phyloP scores from a whole-genome alignment of 345 rosid genomes.

The Linum usitatissimum region DNA sequence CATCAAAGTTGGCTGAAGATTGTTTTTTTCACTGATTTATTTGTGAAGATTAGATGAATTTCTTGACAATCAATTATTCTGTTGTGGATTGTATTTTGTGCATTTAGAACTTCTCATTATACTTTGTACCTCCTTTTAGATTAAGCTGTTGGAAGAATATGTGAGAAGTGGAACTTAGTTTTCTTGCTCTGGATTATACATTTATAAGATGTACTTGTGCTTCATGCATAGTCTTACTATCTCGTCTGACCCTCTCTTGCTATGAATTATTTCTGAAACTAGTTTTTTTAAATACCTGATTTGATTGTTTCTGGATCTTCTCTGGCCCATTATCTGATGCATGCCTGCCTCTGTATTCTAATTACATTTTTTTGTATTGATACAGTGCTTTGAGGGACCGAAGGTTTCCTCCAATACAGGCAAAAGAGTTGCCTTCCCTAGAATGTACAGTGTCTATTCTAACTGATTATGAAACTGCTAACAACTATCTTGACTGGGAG shows the following conservation, averaged over 20 bases:
- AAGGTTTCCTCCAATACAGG: slow-evolving; percentile 87
- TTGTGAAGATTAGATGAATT: neutral
- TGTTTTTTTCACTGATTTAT: neutral
- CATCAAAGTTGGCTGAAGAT: neutral
- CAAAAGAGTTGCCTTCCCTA: slow-evolving; percentile 77
- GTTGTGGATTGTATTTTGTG: neutral
- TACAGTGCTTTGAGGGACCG: slow-evolving; percentile 94
- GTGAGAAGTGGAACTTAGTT: too few species aligned
- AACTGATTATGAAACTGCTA: slow-evolving; percentile 68
- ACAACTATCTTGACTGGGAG: slow-evolving; percentile 94
- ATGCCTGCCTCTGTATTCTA: neutral
- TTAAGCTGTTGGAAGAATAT: too few species aligned
- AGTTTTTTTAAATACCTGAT: neutral
- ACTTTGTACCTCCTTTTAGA: too few species aligned
- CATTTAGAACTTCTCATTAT: neutral
- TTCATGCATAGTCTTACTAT: neutral
- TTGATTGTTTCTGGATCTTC: neutral
- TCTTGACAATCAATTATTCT: neutral
- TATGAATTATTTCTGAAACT: neutral
- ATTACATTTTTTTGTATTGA: neutral
- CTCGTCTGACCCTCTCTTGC: neutral
- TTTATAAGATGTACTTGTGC: neutral
- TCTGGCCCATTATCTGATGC: neutral
- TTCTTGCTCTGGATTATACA: too few species aligned
- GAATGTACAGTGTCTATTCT: slow-evolving; percentile 91